Percentiles rank a stretch among this genome's conserved stretches.
These are phyloP conservation scores for Aspergillus bertholletiae DNA, from an alignment of 495 filamentous ascomycete species.

Conservation along the genomic window DNA sequence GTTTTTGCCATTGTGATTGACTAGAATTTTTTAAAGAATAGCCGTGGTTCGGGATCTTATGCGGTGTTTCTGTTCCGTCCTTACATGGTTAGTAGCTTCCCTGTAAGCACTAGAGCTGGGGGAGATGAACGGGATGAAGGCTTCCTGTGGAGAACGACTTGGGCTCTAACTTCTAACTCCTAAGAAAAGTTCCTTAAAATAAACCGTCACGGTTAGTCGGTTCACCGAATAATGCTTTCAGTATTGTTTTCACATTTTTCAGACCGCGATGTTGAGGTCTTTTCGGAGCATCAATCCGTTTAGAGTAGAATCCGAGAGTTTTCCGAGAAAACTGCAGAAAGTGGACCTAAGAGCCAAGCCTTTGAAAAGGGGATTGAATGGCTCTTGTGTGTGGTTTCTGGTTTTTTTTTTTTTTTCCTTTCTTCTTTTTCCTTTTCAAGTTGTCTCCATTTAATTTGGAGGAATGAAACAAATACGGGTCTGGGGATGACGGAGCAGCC, in stretches of 20 bases:
- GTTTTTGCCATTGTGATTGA: not conserved
- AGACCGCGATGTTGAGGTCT: not conserved
- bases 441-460: not conserved
- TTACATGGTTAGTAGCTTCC: not conserved
- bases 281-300: not conserved
- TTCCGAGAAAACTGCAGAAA: conserved; percentile 28
- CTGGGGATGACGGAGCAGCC: not conserved
- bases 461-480: not conserved
- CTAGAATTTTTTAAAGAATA: not conserved
- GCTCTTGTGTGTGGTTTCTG: no score
- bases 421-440: not conserved
- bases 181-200: not conserved
- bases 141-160: not conserved
- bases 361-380: no score
- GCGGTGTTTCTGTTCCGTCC: not conserved
- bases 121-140: not conserved
- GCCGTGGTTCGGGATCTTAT: not conserved
- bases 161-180: no score
- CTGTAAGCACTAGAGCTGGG: not conserved
- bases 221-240: not conserved
- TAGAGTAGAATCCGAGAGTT: conserved; percentile 21
- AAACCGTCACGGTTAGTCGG: not conserved
- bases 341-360: no score
- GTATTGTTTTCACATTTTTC: conserved; percentile 4
- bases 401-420: not conserved